Percentiles rank a stretch among this genome's conserved stretches.
Conservation (phyloP, 331 rosid species). For the Quercus phellos region DNA sequence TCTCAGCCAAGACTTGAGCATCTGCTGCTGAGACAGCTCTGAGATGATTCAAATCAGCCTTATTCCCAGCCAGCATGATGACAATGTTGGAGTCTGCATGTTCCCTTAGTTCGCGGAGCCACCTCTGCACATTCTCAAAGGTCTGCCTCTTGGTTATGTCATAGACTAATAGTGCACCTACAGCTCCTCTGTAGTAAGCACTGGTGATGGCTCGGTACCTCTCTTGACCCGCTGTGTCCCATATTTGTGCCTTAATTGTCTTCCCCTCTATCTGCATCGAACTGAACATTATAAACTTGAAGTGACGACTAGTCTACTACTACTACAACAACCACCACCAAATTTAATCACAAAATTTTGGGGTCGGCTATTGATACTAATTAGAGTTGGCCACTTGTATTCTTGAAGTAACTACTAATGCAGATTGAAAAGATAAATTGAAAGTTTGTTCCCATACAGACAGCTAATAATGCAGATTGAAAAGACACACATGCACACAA, state of each 20-base stretch:
- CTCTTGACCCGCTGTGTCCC: constrained; percentile 99
- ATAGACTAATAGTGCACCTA: constrained; percentile 75
- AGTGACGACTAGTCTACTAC: background rate
- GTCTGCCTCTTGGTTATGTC: constrained; percentile 89
- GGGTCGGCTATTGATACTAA: too few relatives aligned
- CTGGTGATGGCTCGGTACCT: constrained; percentile 89
- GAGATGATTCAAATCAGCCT: constrained; percentile 76
- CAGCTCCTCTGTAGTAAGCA: constrained; percentile 91
- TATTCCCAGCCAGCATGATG: constrained; percentile 85
- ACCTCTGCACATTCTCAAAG: constrained; percentile 75
- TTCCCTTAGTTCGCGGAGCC: constrained; percentile 88
- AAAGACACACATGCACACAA: background rate
- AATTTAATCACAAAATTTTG: too few relatives aligned
- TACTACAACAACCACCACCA: background rate
- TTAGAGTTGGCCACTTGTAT: too few relatives aligned
- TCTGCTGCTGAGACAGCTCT: constrained; percentile 68
- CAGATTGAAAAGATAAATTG: too few relatives aligned
- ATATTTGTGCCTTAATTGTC: constrained; percentile 96
- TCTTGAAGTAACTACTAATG: too few relatives aligned
- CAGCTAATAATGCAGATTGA: too few relatives aligned
- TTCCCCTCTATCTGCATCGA: constrained; percentile 75
- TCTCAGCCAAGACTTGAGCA: constrained; percentile 70
- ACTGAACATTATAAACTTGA: background rate
- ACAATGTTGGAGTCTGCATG: constrained; percentile 91
- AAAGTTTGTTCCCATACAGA: too few relatives aligned